A percentile compares a stretch with the other conserved stretches of the same genome.
Conservation (phyloP, 306 rosid genomes). For the Pyrus pyrifolia region DNA sequence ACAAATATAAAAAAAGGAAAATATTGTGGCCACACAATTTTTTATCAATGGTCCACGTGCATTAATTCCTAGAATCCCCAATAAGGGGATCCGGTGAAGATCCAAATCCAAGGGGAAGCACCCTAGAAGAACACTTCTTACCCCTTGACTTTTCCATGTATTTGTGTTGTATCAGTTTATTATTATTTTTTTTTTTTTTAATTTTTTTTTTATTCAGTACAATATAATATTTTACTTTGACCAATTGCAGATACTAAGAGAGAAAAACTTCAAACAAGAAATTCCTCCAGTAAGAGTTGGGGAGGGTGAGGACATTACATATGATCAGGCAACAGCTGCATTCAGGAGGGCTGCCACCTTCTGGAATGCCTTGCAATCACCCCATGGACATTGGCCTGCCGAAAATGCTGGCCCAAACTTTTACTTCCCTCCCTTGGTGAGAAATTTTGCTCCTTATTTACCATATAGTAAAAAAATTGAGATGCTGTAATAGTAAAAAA, state of each 20-base stretch:
- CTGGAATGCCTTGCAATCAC: slow-evolving; percentile 48
- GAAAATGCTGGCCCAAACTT: slow-evolving; percentile 69
- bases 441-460: neutral
- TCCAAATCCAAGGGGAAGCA: too few species aligned
- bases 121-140: neutral
- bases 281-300: slow-evolving; percentile 38
- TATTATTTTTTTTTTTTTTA: neutral
- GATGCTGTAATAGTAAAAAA: neutral
- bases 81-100: too few species aligned
- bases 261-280: slow-evolving; percentile 54
- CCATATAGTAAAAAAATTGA: neutral
- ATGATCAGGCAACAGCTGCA: slow-evolving; percentile 27
- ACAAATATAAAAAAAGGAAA: too few species aligned
- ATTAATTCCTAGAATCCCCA: too few species aligned
- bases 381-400: slow-evolving; percentile 89
- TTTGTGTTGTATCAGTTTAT: neutral
- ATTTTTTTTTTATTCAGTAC: neutral
- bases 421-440: slow-evolving; percentile 67
- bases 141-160: neutral
- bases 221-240: neutral
- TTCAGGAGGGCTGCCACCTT: slow-evolving; percentile 41
- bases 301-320: slow-evolving; percentile 40
- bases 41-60: too few species aligned
- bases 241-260: slow-evolving; percentile 37
- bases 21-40: too few species aligned